phyloP scores from a whole-genome alignment of 495 filamentous ascomycete genomes.

The Aspergillus nanangensis region DNA sequence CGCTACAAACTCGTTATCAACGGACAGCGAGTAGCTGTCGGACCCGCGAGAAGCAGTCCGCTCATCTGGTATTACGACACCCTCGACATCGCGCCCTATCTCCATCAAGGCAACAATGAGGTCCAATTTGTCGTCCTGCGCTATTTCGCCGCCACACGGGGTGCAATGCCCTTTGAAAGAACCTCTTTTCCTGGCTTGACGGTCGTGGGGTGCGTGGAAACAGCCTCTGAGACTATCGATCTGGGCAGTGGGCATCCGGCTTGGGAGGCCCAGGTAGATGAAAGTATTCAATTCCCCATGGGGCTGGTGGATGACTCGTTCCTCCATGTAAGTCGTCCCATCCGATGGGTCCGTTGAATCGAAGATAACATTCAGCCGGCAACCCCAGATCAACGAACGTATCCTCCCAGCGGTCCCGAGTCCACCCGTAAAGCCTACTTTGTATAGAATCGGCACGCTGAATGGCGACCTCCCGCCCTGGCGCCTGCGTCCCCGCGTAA shows the following conservation, averaged over 20 bases:
- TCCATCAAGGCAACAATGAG: slow-evolving; percentile 24
- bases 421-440: slow-evolving; percentile 9
- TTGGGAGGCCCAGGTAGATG: slow-evolving; percentile 25
- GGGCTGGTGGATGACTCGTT: slow-evolving; percentile 34
- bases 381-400: slow-evolving; percentile 31
- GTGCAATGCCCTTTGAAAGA: slow-evolving; percentile 33
- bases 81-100: slow-evolving; percentile 28
- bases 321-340: slow-evolving; percentile 28
- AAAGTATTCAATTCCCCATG: slow-evolving; percentile 25
- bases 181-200: slow-evolving; percentile 31
- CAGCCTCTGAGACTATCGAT: slow-evolving; percentile 12
- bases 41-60: slow-evolving; percentile 27
- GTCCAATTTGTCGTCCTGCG: slow-evolving; percentile 26
- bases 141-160: slow-evolving; percentile 24
- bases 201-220: slow-evolving; percentile 19
- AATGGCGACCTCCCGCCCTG: slow-evolving; percentile 36
- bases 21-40: slow-evolving; percentile 27
- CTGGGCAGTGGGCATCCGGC: slow-evolving; percentile 11
- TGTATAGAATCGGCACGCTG: slow-evolving; percentile 24
- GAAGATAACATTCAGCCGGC: not conserved
- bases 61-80: slow-evolving; percentile 38
- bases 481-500: slow-evolving; percentile 25
- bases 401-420: slow-evolving; percentile 9
- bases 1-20: slow-evolving; percentile 36
- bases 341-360: not conserved